Evolutionary conservation across 441 rosid genomes (phyloP), one percentile per base, ranked within the genome.

Genomic region (Populus hybrid): DNA sequence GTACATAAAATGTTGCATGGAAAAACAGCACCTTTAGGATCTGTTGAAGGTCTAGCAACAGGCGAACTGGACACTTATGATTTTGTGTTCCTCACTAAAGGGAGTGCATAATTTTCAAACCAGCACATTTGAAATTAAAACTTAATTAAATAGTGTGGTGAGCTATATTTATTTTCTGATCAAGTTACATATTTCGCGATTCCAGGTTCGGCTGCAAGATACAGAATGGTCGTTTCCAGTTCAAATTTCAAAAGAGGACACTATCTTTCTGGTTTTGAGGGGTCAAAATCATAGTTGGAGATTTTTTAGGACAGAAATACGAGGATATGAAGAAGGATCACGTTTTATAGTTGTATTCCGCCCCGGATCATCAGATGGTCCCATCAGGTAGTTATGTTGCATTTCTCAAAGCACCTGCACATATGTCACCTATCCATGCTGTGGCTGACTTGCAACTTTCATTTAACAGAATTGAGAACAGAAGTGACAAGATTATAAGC

Each of bases 241-340:
- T 79, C 90, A 91, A 83, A 86, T 97, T 83, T 61, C 87, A 75
- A 92, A 92, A 79, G 99, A 97, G 85, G 99, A 95, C 84, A 93
- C 98, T n/a, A 80, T 97, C 80, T 86, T 88, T 77, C 80, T 97
- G 85, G 93, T 92, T 84, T 83, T 97, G 86, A 92, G 85, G 90
- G 77, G 88, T 78, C 83, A 81, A 80, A 87, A 85, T 83, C 95
- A 90, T 80, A 83, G 79, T 24, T 85, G 81, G 74, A 88, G 82
- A 74, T 84, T 90, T 88, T 76, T 97, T 83, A 90, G 88, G 80
- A 89, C 88, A 73, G 99, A 95, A 85, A 87, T 97, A 81, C 97
- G 99, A 26, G 99, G 99, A 74, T 95, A 87, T 85, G 99, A 97
- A 87, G 99, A 97, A 88, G 99, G 99, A 78, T 97, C 99, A 21